Evolutionary conservation across 2,329 filamentous ascomycete species (phyloP).

Genomic region (Albophoma yamanashiensis): DNA sequence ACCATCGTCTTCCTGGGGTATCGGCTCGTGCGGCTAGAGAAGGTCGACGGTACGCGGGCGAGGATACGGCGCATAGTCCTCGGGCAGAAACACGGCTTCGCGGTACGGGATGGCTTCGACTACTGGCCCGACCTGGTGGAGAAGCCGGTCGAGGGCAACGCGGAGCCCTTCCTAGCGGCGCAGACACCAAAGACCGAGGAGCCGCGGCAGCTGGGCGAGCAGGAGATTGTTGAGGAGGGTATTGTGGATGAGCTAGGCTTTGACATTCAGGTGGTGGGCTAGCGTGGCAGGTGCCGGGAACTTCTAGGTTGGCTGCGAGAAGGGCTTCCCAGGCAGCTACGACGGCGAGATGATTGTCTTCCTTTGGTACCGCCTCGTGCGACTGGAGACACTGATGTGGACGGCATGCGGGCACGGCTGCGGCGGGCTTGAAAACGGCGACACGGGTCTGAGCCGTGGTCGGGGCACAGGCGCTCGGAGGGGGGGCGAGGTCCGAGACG

Average conservation of each 20-base stretch:
- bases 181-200: constrained; percentile 2
- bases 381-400: no score
- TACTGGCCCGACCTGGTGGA: constrained; percentile 16
- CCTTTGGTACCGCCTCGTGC: no score
- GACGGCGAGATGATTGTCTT: no score
- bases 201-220: constrained; percentile 1
- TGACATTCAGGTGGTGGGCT: neutral
- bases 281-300: no score
- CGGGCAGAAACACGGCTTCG: constrained; percentile 28
- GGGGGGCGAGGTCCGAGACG: no score
- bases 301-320: no score
- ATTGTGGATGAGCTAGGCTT: neutral
- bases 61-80: constrained; percentile 27
- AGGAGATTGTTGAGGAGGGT: neutral
- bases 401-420: no score
- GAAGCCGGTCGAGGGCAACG: constrained; percentile 11
- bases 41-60: constrained; percentile 13
- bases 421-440: no score
- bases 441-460: no score
- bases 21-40: constrained; percentile 14
- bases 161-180: constrained; percentile 8
- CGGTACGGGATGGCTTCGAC: constrained; percentile 13
- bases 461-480: no score
- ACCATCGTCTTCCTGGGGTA: constrained; percentile 17
- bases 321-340: no score